Conservation (phyloP, 2,329 filamentous ascomycete species). For the Macrophomina tecta region DNA sequence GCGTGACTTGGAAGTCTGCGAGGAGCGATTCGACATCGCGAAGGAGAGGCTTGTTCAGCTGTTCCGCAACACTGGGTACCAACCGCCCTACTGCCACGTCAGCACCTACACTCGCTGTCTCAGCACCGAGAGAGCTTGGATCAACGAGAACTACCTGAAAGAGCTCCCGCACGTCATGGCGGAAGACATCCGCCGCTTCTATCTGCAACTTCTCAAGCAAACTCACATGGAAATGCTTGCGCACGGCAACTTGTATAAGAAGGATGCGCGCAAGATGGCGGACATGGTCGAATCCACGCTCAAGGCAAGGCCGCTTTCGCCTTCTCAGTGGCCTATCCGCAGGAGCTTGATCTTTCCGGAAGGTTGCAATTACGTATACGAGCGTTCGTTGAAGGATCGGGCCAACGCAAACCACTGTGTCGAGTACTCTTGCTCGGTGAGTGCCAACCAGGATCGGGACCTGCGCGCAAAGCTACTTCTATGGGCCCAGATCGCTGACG, state of each 20-base stretch:
- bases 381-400: constrained; percentile 79
- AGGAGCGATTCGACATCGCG: constrained; percentile 89
- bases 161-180: constrained; percentile 78
- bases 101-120: constrained; percentile 83
- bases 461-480: constrained; percentile 79
- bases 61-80: constrained; percentile 85
- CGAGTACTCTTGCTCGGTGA: constrained; percentile 54
- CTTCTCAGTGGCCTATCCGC: constrained; percentile 78
- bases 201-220: constrained; percentile 79
- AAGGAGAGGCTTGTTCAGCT: constrained; percentile 80
- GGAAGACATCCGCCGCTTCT: constrained; percentile 77
- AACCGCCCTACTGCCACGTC: constrained; percentile 88
- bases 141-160: constrained; percentile 78
- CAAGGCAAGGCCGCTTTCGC: constrained; percentile 74
- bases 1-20: constrained; percentile 80
- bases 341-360: constrained; percentile 78
- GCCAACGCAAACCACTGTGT: constrained; percentile 74
- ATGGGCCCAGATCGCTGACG: constrained; percentile 87
- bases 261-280: constrained; percentile 85
- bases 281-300: constrained; percentile 80
- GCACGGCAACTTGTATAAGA: constrained; percentile 93
- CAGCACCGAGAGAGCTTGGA: constrained; percentile 75
- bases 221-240: constrained; percentile 86
- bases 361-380: constrained; percentile 83
- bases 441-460: constrained; percentile 62